Percentiles rank a stretch among this genome's conserved stretches.
Evolutionary conservation across 768 basidiomycete species (phyloP).

Genomic region (Termitomyces bulborhizus): DNA sequence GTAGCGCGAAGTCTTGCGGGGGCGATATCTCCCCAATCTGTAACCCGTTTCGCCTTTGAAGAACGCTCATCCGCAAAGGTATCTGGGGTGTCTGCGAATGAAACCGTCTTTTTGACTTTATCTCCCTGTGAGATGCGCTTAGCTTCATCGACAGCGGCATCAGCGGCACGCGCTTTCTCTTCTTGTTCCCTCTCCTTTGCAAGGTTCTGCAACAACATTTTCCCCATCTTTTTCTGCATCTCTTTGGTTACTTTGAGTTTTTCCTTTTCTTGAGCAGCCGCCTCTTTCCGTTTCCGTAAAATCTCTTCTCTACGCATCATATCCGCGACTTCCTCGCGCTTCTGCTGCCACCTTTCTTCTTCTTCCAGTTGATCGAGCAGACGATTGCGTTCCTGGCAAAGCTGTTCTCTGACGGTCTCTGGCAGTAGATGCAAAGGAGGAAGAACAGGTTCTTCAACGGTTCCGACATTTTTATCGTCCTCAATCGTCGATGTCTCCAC

Average conservation of each 20-base stretch:
- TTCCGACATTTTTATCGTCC: constrained; percentile 7
- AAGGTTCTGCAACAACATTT: constrained; percentile 48
- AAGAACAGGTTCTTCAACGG: constrained; percentile 37
- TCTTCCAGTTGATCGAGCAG: constrained; percentile 67
- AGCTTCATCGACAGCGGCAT: constrained; percentile 26
- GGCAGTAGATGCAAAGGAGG: constrained; percentile 42
- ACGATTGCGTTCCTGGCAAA: constrained; percentile 52
- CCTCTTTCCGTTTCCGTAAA: constrained; percentile 46
- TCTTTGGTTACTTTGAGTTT: constrained; percentile 36
- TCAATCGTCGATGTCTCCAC: constrained; percentile 19
- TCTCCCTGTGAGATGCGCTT: constrained; percentile 12
- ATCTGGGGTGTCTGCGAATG: constrained; percentile 51
- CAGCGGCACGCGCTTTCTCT: constrained; percentile 25
- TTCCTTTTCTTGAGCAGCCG: constrained; percentile 32
- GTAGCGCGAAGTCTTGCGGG: constrained; percentile 40
- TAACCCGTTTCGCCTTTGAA: constrained; percentile 11
- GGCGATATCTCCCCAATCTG: constrained; percentile 51
- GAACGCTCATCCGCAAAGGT: constrained; percentile 13
- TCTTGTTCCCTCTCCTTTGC: constrained; percentile 33
- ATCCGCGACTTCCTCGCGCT: constrained; percentile 32
- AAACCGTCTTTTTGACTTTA: constrained; percentile 55
- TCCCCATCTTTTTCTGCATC: constrained; percentile 77
- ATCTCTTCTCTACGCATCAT: constrained; percentile 37
- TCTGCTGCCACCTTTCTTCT: constrained; percentile 50
- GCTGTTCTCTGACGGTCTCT: constrained; percentile 38